Evolutionary conservation across 176 grass and related monocot species (phyloP).

Genomic region (Saccharum officinarum): DNA sequence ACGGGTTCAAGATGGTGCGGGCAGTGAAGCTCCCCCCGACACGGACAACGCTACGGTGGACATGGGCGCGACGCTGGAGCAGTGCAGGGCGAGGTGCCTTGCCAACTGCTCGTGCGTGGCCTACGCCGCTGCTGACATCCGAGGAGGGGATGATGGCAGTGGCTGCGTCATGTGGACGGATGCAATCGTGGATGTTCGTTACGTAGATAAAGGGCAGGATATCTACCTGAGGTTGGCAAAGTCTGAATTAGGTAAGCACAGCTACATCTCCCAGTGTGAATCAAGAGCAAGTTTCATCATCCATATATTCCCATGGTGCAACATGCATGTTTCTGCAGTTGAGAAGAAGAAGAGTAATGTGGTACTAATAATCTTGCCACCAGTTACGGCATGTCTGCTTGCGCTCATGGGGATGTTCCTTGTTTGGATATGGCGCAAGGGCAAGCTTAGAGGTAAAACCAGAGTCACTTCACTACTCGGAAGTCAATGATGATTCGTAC

Average conservation of each 20-base stretch:
- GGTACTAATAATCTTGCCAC: background rate
- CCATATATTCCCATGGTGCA: background rate
- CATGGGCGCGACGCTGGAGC: background rate
- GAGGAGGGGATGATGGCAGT: background rate
- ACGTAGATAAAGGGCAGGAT: background rate
- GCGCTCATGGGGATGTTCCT: background rate
- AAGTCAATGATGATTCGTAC: background rate
- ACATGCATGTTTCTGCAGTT: background rate
- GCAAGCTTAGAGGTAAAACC: constrained; percentile 11
- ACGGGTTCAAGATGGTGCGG: background rate
- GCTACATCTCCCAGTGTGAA: background rate
- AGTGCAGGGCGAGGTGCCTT: background rate
- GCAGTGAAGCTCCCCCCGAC: background rate
- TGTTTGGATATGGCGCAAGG: background rate
- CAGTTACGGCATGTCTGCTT: background rate
- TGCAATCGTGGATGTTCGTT: background rate
- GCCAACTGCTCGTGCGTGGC: background rate
- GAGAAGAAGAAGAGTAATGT: background rate
- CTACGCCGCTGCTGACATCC: background rate
- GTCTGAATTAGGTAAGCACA: background rate
- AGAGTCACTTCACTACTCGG: background rate
- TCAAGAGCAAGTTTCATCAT: background rate
- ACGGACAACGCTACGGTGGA: background rate
- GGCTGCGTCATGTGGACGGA: background rate
- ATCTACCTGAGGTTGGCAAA: background rate